Percentiles rank a stretch among this genome's conserved stretches.
Conservation (phyloP, 108 stramenopile genomes). For the Skeletonema potamos region DNA sequence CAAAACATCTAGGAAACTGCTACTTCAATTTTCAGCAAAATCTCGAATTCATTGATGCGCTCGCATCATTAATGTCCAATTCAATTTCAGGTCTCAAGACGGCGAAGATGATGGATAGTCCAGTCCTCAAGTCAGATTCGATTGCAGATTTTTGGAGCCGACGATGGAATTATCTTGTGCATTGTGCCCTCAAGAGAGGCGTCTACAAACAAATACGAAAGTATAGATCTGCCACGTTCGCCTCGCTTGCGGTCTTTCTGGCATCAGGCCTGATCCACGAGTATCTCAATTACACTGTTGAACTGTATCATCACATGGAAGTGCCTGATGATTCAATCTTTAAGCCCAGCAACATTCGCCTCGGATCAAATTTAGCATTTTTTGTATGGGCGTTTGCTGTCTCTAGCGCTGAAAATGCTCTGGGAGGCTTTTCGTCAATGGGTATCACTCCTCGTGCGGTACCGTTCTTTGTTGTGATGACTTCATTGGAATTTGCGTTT, state of each 20-base stretch:
- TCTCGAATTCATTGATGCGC: constrained; percentile 14
- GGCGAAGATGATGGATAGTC: constrained; percentile 10
- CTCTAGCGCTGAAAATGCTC: constrained; percentile 39
- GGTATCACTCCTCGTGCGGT: constrained; percentile 41
- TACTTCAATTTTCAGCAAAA: constrained; percentile 32
- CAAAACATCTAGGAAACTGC: constrained; percentile 25
- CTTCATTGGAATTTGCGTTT: constrained; percentile 59
- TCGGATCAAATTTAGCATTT: constrained; percentile 55
- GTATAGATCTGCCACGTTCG: constrained; percentile 16
- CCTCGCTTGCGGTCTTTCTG: constrained; percentile 55
- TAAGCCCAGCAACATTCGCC: constrained; percentile 1
- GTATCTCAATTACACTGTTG: constrained; percentile 42
- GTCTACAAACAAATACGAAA: constrained; percentile 65
- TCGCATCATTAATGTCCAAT: background rate
- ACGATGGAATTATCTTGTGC: constrained; percentile 75
- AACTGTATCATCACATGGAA: constrained; percentile 17
- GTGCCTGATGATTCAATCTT: background rate
- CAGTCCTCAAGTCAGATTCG: constrained; percentile 46
- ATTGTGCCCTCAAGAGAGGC: constrained; percentile 63
- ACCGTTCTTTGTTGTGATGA: constrained; percentile 47
- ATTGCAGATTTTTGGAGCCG: constrained; percentile 75
- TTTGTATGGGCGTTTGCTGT: constrained; percentile 67
- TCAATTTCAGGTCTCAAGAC: constrained; percentile 21
- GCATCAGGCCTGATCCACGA: constrained; percentile 76
- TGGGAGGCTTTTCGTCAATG: constrained; percentile 11